These are phyloP conservation scores for Penicillium nordicum DNA, from an alignment of 2,329 filamentous ascomycete genomes.

Conservation along the genomic window DNA sequence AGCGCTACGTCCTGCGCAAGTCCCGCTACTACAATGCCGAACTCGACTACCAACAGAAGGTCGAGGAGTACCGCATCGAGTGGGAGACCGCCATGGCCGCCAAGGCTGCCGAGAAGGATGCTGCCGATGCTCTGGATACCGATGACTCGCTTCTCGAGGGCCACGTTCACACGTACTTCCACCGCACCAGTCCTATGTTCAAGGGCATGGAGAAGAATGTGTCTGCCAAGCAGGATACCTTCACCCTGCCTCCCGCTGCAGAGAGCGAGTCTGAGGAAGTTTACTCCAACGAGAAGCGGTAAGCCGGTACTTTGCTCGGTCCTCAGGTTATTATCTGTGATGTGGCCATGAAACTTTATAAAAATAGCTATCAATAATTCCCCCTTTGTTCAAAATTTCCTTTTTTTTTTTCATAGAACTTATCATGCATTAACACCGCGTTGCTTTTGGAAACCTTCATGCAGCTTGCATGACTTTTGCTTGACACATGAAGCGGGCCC, in stretches of 20 bases:
- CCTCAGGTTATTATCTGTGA: background rate
- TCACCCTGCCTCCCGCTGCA: slow-evolving; percentile 36
- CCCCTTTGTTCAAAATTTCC: slow-evolving; percentile 8
- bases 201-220: slow-evolving; percentile 35
- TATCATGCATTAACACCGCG: slow-evolving; percentile 5
- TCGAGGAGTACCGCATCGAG: slow-evolving; percentile 71
- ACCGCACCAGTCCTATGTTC: slow-evolving; percentile 49
- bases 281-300: slow-evolving; percentile 24
- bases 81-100: slow-evolving; percentile 51
- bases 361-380: slow-evolving; percentile 3
- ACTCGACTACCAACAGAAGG: slow-evolving; percentile 76
- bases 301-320: background rate
- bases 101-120: slow-evolving; percentile 50
- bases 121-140: slow-evolving; percentile 31
- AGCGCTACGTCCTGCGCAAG: slow-evolving; percentile 67
- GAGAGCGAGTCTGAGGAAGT: slow-evolving; percentile 23
- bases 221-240: slow-evolving; percentile 30
- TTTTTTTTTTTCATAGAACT: slow-evolving; percentile 3
- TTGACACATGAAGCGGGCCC: slow-evolving; percentile 13
- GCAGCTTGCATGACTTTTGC: slow-evolving; percentile 14
- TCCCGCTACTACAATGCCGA: slow-evolving; percentile 81
- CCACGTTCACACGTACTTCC: slow-evolving; percentile 54
- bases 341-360: background rate
- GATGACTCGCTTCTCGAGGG: slow-evolving; percentile 49
- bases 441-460: slow-evolving; percentile 7